Conservation (phyloP, 1,139 yeast genomes). For the Kodamaea ohmeri region DNA sequence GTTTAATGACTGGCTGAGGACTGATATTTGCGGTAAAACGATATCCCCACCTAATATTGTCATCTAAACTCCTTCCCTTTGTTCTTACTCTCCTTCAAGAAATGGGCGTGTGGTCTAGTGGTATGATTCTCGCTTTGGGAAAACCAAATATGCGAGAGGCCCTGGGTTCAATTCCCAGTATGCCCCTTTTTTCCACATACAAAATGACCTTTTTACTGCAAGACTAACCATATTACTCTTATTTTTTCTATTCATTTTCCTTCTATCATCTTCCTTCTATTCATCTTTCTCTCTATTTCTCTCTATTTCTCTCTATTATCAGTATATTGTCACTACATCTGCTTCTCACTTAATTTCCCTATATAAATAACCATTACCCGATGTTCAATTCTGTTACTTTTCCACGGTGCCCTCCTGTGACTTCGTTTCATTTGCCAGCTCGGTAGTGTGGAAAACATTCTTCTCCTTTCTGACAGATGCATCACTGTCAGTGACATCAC, state of each 20-base stretch:
- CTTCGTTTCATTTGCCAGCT: too few species aligned
- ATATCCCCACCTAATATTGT: background rate
- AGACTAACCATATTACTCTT: background rate
- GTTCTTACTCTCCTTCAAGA: conserved; percentile 1
- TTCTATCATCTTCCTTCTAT: too few species aligned
- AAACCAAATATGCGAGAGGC: conserved; percentile 30
- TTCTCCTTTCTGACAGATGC: conserved; percentile 2
- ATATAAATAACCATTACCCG: too few species aligned
- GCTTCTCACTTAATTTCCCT: too few species aligned
- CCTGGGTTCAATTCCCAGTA: conserved; percentile 37
- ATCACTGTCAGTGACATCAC: conserved; percentile 3
- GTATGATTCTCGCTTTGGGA: conserved; percentile 23
- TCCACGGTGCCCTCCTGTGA: too few species aligned
- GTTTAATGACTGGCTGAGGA: too few species aligned
- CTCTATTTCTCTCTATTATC: too few species aligned
- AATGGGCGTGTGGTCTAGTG: conserved; percentile 22
- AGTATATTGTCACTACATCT: too few species aligned
- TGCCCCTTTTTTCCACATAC: conserved; percentile 26
- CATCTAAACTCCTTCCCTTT: background rate
- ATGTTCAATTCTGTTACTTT: too few species aligned
- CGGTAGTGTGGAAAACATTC: too few species aligned
- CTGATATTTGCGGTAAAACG: background rate
- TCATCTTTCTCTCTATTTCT: too few species aligned
- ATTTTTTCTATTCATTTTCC: background rate
- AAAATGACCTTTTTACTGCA: background rate